These are phyloP conservation scores for Colletotrichum neosansevieriae DNA, from an alignment of 2,329 filamentous ascomycete species.

Conservation along the genomic window DNA sequence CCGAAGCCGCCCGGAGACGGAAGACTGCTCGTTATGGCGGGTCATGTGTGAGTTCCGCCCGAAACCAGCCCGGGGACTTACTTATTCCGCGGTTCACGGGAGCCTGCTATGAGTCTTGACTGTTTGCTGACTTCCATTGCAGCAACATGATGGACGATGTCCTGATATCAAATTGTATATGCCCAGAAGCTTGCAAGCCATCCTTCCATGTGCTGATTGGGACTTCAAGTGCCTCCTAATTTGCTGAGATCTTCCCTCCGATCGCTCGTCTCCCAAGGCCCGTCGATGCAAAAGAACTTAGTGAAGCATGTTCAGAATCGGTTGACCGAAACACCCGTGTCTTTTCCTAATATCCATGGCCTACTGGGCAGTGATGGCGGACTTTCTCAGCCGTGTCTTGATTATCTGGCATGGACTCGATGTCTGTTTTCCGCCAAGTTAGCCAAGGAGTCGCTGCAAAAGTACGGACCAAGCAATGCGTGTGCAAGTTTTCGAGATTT, in stretches of 20 bases:
- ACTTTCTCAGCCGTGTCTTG: slow-evolving; percentile 43
- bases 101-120: too few relatives aligned
- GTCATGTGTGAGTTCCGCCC: slow-evolving; percentile 20
- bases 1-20: slow-evolving; percentile 6
- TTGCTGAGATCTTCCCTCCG: slow-evolving; percentile 51
- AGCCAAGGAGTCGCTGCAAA: slow-evolving; percentile 46
- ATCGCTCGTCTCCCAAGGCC: slow-evolving; percentile 48
- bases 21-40: slow-evolving; percentile 6
- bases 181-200: slow-evolving; percentile 19
- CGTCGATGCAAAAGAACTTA: slow-evolving; percentile 48
- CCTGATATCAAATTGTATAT: slow-evolving; percentile 53
- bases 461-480: slow-evolving; percentile 43
- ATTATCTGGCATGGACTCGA: slow-evolving; percentile 49
- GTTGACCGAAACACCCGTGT: slow-evolving; percentile 44
- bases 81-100: too few relatives aligned
- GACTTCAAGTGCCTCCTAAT: slow-evolving; percentile 46
- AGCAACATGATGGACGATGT: slow-evolving; percentile 58
- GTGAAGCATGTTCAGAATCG: slow-evolving; percentile 49
- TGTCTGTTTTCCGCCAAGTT: slow-evolving; percentile 54
- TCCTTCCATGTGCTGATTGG: slow-evolving; percentile 12
- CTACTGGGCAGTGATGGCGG: slow-evolving; percentile 46
- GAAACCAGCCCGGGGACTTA: neutral
- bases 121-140: neutral
- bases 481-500: neutral
- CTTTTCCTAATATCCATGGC: slow-evolving; percentile 38